Conservation (phyloP, 2,329 filamentous ascomycete genomes). For the Microsporum audouinii region DNA sequence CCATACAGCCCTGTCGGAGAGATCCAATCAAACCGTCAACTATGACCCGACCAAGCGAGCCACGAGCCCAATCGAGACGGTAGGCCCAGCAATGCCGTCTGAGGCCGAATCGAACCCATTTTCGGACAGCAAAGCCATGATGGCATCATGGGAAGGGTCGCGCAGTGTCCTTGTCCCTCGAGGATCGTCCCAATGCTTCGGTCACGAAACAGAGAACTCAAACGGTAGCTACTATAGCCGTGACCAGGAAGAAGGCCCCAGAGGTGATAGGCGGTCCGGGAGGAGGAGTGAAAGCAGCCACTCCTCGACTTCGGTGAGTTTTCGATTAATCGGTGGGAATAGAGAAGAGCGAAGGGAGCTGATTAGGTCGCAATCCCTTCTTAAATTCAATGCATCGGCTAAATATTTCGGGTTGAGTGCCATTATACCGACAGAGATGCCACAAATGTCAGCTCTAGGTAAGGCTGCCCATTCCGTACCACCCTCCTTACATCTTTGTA, state of each 20-base stretch:
- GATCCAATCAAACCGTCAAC: constrained; percentile 25
- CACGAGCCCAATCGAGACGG: constrained; percentile 11
- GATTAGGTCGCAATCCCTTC: constrained; percentile 9
- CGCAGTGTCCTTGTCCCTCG: not conserved
- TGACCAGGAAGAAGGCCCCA: not conserved
- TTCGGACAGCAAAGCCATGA: constrained; percentile 10
- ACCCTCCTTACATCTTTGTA: not conserved
- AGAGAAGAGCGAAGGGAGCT: constrained; percentile 17
- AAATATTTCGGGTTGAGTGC: constrained; percentile 8
- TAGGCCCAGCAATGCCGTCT: constrained; percentile 4
- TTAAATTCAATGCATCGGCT: constrained; percentile 22
- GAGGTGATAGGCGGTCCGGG: constrained; percentile 2
- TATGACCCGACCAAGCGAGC: constrained; percentile 24
- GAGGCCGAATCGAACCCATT: constrained; percentile 10
- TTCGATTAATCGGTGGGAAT: constrained; percentile 16
- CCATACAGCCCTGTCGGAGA: constrained; percentile 22
- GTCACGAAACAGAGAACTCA: not conserved
- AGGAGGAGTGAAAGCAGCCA: constrained; percentile 11
- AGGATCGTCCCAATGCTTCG: constrained; percentile 7
- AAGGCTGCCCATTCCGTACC: not conserved
- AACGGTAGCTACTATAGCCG: constrained; percentile 2
- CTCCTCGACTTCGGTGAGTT: constrained; percentile 17
- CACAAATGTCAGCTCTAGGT: not conserved
- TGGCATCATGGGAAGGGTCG: not conserved
- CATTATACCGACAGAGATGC: not conserved